These are phyloP conservation scores for Adansonia madagascariensis DNA, from an alignment of 441 rosid genomes.

Conservation along the genomic window DNA sequence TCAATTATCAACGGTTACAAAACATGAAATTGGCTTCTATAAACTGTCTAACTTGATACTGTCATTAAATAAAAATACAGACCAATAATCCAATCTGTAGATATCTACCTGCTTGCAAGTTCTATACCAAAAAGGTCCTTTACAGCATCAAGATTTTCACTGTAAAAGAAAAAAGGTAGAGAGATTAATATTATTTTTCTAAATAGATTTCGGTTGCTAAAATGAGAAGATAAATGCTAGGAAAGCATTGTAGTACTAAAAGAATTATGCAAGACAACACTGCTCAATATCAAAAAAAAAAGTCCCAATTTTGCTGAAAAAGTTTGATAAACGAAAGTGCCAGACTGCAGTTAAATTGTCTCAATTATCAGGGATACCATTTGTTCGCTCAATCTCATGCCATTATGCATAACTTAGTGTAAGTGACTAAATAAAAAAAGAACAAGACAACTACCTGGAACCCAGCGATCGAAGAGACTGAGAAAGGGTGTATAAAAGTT, in stretches of 20 bases:
- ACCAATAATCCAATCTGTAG: not conserved
- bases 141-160: conserved; percentile 63
- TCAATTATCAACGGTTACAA: not conserved
- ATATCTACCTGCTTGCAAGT: conserved; percentile 74
- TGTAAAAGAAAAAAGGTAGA: conserved; percentile 35
- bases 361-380: conserved; percentile 10
- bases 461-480: conserved; percentile 70
- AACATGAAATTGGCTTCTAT: not conserved
- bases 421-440: conserved; percentile 16
- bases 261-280: conserved; percentile 13
- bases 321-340: not conserved
- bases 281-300: not conserved
- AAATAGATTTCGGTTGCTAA: not conserved
- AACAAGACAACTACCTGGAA: conserved; percentile 48
- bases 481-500: conserved; percentile 81
- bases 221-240: not conserved
- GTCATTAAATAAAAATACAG: not conserved
- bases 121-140: conserved; percentile 80
- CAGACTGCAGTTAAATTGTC: not conserved
- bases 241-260: conserved; percentile 11
- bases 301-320: not conserved
- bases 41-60: not conserved
- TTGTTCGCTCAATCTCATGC: not conserved
- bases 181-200: not conserved
- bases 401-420: not conserved